These are phyloP conservation scores for Eremochloa ophiuroides DNA, from an alignment of 176 grass and related monocot genomes.

Conservation along the genomic window DNA sequence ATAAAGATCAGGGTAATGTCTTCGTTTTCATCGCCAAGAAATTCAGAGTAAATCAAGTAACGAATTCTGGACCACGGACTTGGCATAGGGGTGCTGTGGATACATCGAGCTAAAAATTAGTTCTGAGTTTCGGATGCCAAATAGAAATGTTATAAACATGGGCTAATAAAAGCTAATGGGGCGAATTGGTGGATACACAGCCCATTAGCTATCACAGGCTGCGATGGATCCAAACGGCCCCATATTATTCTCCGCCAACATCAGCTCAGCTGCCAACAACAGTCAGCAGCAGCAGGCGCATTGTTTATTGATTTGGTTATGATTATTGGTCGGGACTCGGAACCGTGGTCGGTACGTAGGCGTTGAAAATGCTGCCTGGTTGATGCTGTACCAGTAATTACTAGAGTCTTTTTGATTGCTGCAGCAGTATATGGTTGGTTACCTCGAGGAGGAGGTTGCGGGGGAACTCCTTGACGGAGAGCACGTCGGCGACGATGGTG, in stretches of 20 bases:
- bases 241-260: background rate
- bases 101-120: background rate
- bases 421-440: background rate
- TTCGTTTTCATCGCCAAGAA: background rate
- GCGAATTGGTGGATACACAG: too few relatives aligned
- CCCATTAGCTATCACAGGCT: background rate
- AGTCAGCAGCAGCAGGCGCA: background rate
- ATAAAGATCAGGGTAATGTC: background rate
- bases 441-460: constrained; percentile 75
- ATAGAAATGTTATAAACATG: background rate
- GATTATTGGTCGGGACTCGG: background rate
- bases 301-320: too few relatives aligned
- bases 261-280: background rate
- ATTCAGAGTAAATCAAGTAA: background rate
- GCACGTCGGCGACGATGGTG: constrained; percentile 64
- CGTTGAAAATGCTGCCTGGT: background rate
- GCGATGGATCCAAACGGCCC: background rate
- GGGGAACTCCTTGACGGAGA: constrained; percentile 73
- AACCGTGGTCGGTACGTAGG: background rate
- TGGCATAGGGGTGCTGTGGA: background rate
- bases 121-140: background rate
- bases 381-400: background rate
- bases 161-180: background rate
- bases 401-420: background rate
- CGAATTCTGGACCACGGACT: background rate